Evolutionary conservation across 768 basidiomycete genomes (phyloP), one percentile per base, ranked within the genome.

Genomic region (Mycena venus): DNA sequence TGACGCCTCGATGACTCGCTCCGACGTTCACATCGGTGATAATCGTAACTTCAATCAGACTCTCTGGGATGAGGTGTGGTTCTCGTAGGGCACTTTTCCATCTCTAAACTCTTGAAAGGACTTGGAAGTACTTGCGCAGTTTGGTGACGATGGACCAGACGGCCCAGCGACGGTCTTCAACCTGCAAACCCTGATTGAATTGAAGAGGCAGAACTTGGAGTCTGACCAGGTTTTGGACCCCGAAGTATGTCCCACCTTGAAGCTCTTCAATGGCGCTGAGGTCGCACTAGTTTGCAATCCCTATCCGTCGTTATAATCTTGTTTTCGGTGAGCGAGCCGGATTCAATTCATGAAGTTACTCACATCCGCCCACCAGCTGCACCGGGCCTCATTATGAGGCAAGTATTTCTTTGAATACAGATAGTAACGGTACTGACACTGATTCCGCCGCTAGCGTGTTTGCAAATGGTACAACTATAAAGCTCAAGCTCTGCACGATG

Each of bases 1-100:
- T n/a, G 68, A 70, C 23, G 58, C 68, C 14, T 70, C 68, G 31
- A 36, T 70, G 47, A 51, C 68, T n/a, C n/a, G n/a, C n/a, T n/a
- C n/a, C n/a, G n/a, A n/a, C n/a, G n/a, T n/a, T n/a, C n/a, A n/a
- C n/a, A n/a, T n/a, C n/a, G n/a, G n/a, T n/a, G n/a, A n/a, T n/a
- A n/a, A n/a, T n/a, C n/a, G n/a, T n/a, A n/a, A n/a, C n/a, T n/a
- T n/a, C n/a, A n/a, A n/a, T n/a, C n/a, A n/a, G n/a, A n/a, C n/a
- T n/a, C n/a, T n/a, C n/a, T 34, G 17, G 21, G 34, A 21, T 3
- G 21, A 63, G 60, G 31, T 49, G 14, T 17, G 15, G 51, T 21
- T 70, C 4, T 27, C 31, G 27, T 23, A 23, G 64, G 11, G n/a
- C 19, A 51, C 27, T 38, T n/a, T 23, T n/a, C 27, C 34, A 36